phyloP scores from a whole-genome alignment of 805 yeast genomes.

The Yarrowia yakushimensis region DNA sequence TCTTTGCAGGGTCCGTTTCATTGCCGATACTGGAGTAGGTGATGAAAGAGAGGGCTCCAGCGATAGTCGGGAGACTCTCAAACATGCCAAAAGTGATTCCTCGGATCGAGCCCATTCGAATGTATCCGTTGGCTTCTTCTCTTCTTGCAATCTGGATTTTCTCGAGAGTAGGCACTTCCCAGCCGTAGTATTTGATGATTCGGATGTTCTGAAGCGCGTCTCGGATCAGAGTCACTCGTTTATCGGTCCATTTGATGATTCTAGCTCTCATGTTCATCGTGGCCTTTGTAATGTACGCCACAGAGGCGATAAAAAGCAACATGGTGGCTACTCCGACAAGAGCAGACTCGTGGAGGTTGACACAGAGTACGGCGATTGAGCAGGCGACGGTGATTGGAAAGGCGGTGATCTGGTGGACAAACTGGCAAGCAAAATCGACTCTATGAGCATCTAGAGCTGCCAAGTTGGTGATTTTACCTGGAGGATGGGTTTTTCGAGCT shows the following conservation, averaged over 20 bases:
- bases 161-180: conserved; percentile 72
- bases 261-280: conserved; percentile 50
- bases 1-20: conserved; percentile 50
- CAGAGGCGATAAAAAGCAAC: conserved; percentile 35
- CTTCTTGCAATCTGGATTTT: conserved; percentile 50
- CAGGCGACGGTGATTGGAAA: conserved; percentile 67
- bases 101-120: conserved; percentile 60
- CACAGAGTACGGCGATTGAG: conserved; percentile 56
- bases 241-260: conserved; percentile 61
- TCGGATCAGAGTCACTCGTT: conserved; percentile 67
- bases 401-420: conserved; percentile 55
- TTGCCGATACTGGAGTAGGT: conserved; percentile 45
- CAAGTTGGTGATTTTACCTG: conserved; percentile 64
- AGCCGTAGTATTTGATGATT: conserved; percentile 77
- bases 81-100: conserved; percentile 61
- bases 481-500: conserved; percentile 53
- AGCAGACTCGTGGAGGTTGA: conserved; percentile 62
- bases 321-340: conserved; percentile 48
- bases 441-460: conserved; percentile 71
- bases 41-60: conserved; percentile 60
- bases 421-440: conserved; percentile 64
- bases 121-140: conserved; percentile 57
- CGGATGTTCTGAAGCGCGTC: conserved; percentile 77
- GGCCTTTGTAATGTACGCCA: conserved; percentile 31
- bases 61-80: conserved; percentile 59